Percentiles rank a stretch among this genome's conserved stretches.
Evolutionary conservation across 192 early-diverging fungal genomes (phyloP).

Genomic region (Entomortierella parvispora): DNA sequence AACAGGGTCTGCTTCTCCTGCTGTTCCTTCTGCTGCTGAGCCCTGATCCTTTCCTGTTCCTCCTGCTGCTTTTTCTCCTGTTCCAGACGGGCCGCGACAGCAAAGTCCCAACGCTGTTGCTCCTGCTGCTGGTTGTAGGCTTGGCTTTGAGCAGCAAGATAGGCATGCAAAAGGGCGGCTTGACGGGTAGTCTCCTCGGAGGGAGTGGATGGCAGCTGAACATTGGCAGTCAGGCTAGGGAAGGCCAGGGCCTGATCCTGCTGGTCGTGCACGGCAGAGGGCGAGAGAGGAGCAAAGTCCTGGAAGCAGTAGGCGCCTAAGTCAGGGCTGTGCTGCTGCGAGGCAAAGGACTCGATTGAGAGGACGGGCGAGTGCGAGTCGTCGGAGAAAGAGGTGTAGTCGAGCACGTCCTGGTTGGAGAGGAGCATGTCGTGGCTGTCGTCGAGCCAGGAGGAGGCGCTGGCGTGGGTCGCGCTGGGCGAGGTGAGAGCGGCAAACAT

Average conservation of each 20-base stretch:
- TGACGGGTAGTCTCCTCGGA: conserved; percentile 30
- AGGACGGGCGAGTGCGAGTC: conserved; percentile 42
- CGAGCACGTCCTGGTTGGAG: conserved; percentile 26
- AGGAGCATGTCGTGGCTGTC: conserved; percentile 10
- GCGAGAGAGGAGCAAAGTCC: conserved; percentile 21
- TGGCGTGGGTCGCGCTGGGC: neutral
- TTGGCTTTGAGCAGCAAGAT: conserved; percentile 25
- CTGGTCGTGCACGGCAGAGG: neutral
- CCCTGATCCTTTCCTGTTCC: conserved; percentile 1
- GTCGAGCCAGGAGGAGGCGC: conserved; percentile 5
- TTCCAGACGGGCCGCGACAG: conserved; percentile 6
- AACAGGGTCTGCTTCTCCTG: conserved; percentile 1
- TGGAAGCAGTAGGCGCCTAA: conserved; percentile 28
- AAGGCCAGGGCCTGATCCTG: neutral
- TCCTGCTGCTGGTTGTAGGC: conserved; percentile 12
- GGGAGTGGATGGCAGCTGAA: conserved; percentile 1
- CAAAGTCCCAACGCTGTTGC: conserved; percentile 20
- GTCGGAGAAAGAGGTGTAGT: conserved; percentile 49
- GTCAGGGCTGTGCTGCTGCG: conserved; percentile 37
- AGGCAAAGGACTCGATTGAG: conserved; percentile 41
- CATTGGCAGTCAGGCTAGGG: neutral
- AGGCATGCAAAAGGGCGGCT: conserved; percentile 35
- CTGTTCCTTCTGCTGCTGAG: conserved; percentile 3
- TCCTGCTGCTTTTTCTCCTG: conserved; percentile 6
- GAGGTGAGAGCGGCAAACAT: conserved; percentile 4